Base-by-base conservation (phyloP, 2,329 filamentous ascomycete species). In the Amesomyces nigricolor region DNA sequence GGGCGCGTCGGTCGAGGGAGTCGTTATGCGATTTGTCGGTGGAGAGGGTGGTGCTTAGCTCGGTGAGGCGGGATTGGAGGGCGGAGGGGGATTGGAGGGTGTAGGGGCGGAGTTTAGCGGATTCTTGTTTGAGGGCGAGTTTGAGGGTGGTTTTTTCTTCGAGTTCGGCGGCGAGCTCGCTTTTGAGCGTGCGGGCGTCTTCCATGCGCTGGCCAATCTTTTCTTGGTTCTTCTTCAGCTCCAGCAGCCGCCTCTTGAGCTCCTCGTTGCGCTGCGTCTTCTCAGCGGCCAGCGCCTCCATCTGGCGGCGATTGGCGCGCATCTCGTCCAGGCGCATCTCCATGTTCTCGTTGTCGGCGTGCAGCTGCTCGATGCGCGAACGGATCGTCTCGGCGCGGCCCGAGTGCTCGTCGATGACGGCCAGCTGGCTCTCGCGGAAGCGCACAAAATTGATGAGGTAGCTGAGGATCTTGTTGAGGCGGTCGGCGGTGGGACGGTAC, bases 361-460 rank as follows among this genome's bases (percentile, higher is more conserved):
- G 91, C 9, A 97, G 77, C 17, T 86, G 81, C 72, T 97, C 92
- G 66, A 97, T 96, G 59, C 88, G 84, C 51, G 86, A 78, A 73
- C 96, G 96, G 1, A 88, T 91, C 57, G 82, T 83, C 72, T 96
- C 90, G 11, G 88, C 83, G 65, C 89, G 91, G 76, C 96, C 94
- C 75, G 94, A 94, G 72, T 97, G 88, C 69, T 95, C 84, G 69
- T 96, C 91, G 61, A 97, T 96, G 30, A 94, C 84, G 39, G 78
- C 77, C 1, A 91, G 95, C 71, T 97, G 92, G 59, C 87, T 91
- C 74, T 96, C 91, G 64, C 94, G 88, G 74, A 97, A 99, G 51
- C 94, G 86, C 63, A 97, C 91, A 72, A 99, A 99, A 73, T 99
- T 99, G 77, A 99, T 99, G 61, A 97, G 82, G 72, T 96, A 96